A percentile compares a stretch with the other conserved stretches of the same genome.
These are phyloP conservation scores for Lodderomyces theae DNA, from an alignment of 1,139 yeast genomes.

Conservation along the genomic window DNA sequence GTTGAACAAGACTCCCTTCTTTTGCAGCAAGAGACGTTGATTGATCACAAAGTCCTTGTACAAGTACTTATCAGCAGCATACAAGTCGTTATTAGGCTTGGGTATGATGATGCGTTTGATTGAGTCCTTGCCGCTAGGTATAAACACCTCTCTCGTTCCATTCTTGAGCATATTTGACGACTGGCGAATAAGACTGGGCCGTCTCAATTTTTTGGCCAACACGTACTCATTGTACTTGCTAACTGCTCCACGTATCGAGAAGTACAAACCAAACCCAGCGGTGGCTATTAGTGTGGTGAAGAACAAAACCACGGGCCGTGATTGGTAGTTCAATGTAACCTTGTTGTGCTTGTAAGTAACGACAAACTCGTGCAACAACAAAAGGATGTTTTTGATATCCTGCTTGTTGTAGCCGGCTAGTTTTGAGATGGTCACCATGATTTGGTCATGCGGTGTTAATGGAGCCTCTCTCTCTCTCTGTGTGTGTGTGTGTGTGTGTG, in stretches of 20 bases:
- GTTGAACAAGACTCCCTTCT: slow-evolving; percentile 40
- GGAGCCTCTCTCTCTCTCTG: no score
- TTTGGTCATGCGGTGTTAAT: no score
- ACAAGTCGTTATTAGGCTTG: slow-evolving; percentile 57
- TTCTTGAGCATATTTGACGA: slow-evolving; percentile 46
- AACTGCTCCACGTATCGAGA: slow-evolving; percentile 31
- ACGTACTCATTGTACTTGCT: slow-evolving; percentile 32
- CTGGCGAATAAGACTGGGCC: slow-evolving; percentile 44
- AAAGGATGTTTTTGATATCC: slow-evolving; percentile 34
- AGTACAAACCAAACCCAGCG: slow-evolving; percentile 42
- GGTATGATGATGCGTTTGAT: slow-evolving; percentile 52
- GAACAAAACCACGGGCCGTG: slow-evolving; percentile 45
- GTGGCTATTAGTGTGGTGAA: slow-evolving; percentile 43
- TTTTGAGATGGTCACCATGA: slow-evolving; percentile 37
- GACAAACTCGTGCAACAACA: slow-evolving; percentile 39
- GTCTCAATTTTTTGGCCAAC: slow-evolving; percentile 23
- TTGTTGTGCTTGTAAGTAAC: slow-evolving; percentile 36
- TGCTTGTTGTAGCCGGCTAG: slow-evolving; percentile 33
- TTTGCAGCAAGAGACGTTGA: slow-evolving; percentile 32
- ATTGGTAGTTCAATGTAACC: slow-evolving; percentile 42
- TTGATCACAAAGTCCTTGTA: slow-evolving; percentile 52
- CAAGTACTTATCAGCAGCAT: slow-evolving; percentile 66
- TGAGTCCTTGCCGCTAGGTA: slow-evolving; percentile 48
- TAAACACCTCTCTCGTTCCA: slow-evolving; percentile 53
- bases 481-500: no score